Evolutionary conservation across 352 stramenopile species (phyloP), one percentile per base, ranked within the genome.

Genomic region (Elongisporangium undulatum): DNA sequence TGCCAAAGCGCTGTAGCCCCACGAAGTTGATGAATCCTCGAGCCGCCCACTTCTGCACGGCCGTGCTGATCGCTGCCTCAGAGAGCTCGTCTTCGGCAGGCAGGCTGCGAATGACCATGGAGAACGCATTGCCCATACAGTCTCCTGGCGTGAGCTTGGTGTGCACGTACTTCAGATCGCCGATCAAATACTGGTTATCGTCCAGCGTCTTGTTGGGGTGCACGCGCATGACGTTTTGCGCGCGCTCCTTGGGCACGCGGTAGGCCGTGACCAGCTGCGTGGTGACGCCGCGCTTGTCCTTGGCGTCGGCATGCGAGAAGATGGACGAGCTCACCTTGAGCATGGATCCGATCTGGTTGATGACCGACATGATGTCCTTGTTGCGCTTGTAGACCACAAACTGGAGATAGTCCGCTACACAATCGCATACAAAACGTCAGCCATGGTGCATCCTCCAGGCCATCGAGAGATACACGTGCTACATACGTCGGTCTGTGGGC

Each of bases 341-440:
- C 57, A 85, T 71, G 23, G 82, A 81, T 20, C 76, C 80, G 16
- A 97, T 70, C 53, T 94, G 85, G 57, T 82, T 81, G 62, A 95
- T 78, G 51, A 94, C 81, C 9, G 81, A 81, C 34, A 86, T 80
- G 19, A 94, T 98, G 34, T 98, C 96, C 58, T 94, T 92, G 73
- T 99, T 99, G 63, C 97, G 91, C 72, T 98, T 98, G 82, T 98
- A 98, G 17, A 99, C 65, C 38, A 98, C 92, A 73, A 99, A 98
- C 63, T 93, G 81, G 51, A 98, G 69, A 75, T 94, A 99, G 51
- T 98, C 82, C 59, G 87, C 88, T 81, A 57, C 48, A 45, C 67
- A 76, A 83, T 26, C 2, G 56, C 19, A 61, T 49, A 48, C 5
- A 55, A 16, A 69, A 16, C 10, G 9, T 19, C 9, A 75, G 12